Base-by-base conservation (phyloP, 805 yeast genomes). In the Clavispora asparagi region DNA sequence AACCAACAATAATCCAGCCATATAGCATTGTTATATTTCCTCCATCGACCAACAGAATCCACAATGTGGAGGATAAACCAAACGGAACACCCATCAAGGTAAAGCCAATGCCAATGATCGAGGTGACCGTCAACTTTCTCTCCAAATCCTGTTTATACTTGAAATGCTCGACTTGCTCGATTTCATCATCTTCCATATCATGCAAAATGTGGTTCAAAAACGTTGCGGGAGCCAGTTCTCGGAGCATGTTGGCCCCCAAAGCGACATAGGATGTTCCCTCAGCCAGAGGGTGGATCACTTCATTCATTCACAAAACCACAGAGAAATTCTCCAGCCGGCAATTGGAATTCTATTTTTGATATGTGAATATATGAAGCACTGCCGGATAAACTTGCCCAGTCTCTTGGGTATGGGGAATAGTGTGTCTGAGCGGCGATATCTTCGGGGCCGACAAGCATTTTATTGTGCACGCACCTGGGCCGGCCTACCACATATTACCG, bases 71-170 rank as follows among this genome's bases (percentile, higher is more conserved):
- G 9, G 89, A 80, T 55, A 87, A 74, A 1, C 92, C 90, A 55
- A 85, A 75, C 0, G 91, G 92, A 0, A 88, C 91, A 37, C 88
- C 87, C 91, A 87, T 85, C 29, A 87, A 65, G 1, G 90, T 81
- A 60, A 87, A 85, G 0, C 94, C 92, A 23, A 87, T 67, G 4
- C 94, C 95, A 19, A 87, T 78, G 39, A 87, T 79, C 0, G 91
- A 83, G 1, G 81, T 70, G 10, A 84, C 82, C 0, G 87, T 82
- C 46, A 86, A 71, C 50, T 83, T 81, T 54, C 88, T 73, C 48
- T 79, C 81, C 48, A 87, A 67, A 40, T 82, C 86, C 59, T 84
- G 90, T 53, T 83, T 83, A 60, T 87, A 86, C 45, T 79, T 79
- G 70, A 86, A 84, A 55, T 82, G 85, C 52, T 85, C 90, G 12